Evolutionary conservation across 805 yeast species (phyloP), one percentile per base, ranked within the genome.

Genomic region (Saccharomycopsis capsularis): DNA sequence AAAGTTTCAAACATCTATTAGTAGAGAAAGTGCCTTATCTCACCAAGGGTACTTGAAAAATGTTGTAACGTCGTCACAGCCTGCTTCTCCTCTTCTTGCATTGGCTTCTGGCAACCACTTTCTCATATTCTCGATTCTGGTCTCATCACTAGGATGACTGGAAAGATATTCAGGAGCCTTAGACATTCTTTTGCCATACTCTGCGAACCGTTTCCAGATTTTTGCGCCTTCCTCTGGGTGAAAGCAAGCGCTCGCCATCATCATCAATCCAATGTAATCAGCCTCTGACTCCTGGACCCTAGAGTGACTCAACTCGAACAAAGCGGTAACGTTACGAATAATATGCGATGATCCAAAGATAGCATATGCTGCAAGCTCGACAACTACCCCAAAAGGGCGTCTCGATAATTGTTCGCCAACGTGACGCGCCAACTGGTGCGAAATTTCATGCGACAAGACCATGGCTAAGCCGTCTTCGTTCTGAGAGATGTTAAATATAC

Each of bases 231-330:
- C 87, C 16, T 67, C 66, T 4, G 96, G 89, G 55, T 90, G 68
- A 63, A 74, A 93, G 62, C 99, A 93, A 42, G 95, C 95, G 51
- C 80, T 70, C 2, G 96, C 78, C 96, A 91, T 86, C 56, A 91
- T 71, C 80, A 88, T 83, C 52, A 93, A 68, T 0, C 99, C 99
- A 27, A 93, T 90, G 58, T 82, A 82, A 65, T 93, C 99, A 0
- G 99, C 98, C 63, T 93, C 99, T 0, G 88, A 75, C 65, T 93
- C 99, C 96, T 88, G 88, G 51, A 79, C 87, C 58, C 99, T 72
- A 1, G 95, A 85, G 0, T 43, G 39, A 3, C 27, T 13, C 23
- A 47, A 42, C 5, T 22, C 22, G 11, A 32, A 29, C n/a, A 47
- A 32, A 24, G 21, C 21, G 6, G 21, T 15, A 16, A 48, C 15